phyloP scores from a whole-genome alignment of 2,329 filamentous ascomycete species.

The Monosporascus cannonballus region DNA sequence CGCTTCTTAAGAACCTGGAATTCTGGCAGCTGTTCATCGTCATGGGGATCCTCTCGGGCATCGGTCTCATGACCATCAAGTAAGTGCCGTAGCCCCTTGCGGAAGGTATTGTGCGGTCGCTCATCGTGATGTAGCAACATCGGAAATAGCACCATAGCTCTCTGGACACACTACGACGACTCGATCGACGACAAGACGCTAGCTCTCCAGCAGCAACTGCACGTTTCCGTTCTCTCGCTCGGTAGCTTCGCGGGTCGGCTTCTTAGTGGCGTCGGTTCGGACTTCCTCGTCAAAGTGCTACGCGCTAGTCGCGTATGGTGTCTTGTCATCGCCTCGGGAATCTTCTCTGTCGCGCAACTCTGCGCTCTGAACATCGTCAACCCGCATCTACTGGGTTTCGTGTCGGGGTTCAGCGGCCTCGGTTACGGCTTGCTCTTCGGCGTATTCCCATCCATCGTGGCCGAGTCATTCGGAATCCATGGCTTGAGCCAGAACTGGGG shows the following conservation, averaged over 20 bases:
- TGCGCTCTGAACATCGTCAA: constrained; percentile 69
- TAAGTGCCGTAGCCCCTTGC: constrained; percentile 39
- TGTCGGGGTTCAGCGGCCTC: constrained; percentile 79
- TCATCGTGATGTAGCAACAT: constrained; percentile 63
- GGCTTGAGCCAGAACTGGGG: constrained; percentile 96
- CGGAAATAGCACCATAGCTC: constrained; percentile 78
- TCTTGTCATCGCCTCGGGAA: constrained; percentile 65
- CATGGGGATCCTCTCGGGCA: constrained; percentile 85
- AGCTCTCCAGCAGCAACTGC: constrained; percentile 75
- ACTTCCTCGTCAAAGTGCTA: constrained; percentile 77
- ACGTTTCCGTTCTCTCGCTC: constrained; percentile 90
- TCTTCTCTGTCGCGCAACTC: constrained; percentile 77
- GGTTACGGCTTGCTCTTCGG: constrained; percentile 93
- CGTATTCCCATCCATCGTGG: constrained; percentile 82
- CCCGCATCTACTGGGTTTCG: constrained; percentile 67
- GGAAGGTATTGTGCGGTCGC: neutral
- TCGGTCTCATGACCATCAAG: constrained; percentile 99
- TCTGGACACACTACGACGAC: constrained; percentile 83
- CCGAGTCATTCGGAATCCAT: constrained; percentile 84
- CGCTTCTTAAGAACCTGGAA: constrained; percentile 63
- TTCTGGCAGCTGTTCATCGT: constrained; percentile 90
- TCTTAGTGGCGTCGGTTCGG: constrained; percentile 78
- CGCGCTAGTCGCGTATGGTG: constrained; percentile 87
- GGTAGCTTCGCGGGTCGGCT: constrained; percentile 81
- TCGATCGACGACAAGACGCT: constrained; percentile 69